Conservation (phyloP, 352 stramenopile species). For the Pythium sukuiense region DNA sequence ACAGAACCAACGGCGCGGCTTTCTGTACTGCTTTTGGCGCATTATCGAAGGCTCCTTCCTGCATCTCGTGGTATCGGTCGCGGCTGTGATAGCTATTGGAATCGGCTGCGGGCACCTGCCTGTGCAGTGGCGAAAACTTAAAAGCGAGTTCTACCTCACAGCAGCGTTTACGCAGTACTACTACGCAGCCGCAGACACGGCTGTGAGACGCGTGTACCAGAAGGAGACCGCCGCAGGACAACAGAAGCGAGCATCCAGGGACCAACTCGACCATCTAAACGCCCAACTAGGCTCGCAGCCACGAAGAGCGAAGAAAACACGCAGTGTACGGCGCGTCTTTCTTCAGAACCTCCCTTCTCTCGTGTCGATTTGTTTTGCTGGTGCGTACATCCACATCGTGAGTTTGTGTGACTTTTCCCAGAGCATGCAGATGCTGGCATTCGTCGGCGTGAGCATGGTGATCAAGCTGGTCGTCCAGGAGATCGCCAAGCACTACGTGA, state of each 20-base stretch:
- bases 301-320: not conserved
- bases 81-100: not conserved
- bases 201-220: not conserved
- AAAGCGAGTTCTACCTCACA: not conserved
- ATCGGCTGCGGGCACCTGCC: not conserved
- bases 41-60: not conserved
- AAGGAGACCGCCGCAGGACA: not conserved
- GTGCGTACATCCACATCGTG: slow-evolving; percentile 21
- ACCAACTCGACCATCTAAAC: not conserved
- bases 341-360: not conserved
- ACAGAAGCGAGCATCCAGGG: not conserved
- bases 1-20: not conserved
- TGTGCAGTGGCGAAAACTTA: not conserved
- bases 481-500: slow-evolving; percentile 2
- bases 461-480: slow-evolving; percentile 15
- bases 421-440: slow-evolving; percentile 3
- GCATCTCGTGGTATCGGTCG: not conserved
- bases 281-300: not conserved
- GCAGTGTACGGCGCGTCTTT: not conserved
- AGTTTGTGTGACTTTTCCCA: slow-evolving; percentile 8
- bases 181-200: not conserved
- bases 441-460: slow-evolving; percentile 5
- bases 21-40: not conserved
- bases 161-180: not conserved
- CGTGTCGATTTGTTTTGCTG: slow-evolving; percentile 2